These are phyloP conservation scores for Salix dunnii DNA, from an alignment of 345 rosid species.

Conservation along the genomic window DNA sequence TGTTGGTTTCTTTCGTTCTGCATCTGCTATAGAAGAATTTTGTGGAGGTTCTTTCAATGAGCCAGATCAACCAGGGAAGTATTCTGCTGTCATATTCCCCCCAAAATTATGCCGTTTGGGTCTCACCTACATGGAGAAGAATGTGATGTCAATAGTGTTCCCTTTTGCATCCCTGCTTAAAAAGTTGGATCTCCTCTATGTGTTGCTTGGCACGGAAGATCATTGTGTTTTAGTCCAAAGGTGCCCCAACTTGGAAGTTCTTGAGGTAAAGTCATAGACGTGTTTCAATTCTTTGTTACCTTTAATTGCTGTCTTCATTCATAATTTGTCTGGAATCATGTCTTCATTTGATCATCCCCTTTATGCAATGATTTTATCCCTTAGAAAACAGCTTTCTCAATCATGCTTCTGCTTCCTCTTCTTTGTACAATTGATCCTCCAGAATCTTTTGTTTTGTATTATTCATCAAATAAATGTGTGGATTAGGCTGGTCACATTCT, in stretches of 20 bases:
- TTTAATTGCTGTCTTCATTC: background rate
- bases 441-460: background rate
- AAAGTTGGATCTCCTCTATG: conserved; percentile 83
- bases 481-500: background rate
- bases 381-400: background rate
- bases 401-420: background rate
- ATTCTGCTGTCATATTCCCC: conserved; percentile 52
- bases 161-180: conserved; percentile 69
- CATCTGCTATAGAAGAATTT: conserved; percentile 71
- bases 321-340: background rate
- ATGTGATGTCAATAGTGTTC: conserved; percentile 71
- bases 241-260: conserved; percentile 88
- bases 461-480: background rate
- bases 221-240: conserved; percentile 70
- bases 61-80: conserved; percentile 37
- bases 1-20: conserved; percentile 61
- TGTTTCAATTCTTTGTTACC: conserved; percentile 1
- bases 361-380: background rate
- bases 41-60: conserved; percentile 77
- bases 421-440: background rate
- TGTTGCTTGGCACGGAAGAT: conserved; percentile 76
- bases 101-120: conserved; percentile 64
- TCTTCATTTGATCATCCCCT: background rate
- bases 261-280: conserved; percentile 56
- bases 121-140: conserved; percentile 62